Evolutionary conservation across 805 yeast genomes (phyloP), one percentile per base, ranked within the genome.

Genomic region (Yarrowia yakushimensis): DNA sequence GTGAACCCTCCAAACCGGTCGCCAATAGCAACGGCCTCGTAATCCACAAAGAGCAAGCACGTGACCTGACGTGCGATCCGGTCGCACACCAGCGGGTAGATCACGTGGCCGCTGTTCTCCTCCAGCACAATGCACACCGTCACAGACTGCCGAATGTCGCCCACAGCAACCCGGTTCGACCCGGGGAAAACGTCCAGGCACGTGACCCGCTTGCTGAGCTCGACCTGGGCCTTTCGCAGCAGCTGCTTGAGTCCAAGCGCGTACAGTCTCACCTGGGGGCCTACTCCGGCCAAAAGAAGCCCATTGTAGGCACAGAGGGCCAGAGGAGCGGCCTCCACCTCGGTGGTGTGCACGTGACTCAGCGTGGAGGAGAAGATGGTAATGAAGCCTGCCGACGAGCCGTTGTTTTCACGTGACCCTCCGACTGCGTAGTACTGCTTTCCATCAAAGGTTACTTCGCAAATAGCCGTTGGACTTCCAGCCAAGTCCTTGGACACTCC

Each of bases 1-100:
- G 86, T 85, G 0, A 91, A 50, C 67, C 87, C 89, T 0, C 98
- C 97, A 73, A 88, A 90, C 69, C 85, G 86, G 71, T 94, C 98
- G 13, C 97, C 97, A 0, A 89, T 90, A 41, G 87, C 76, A 0
- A 88, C 82, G 0, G 97, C 90, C 63, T 84, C 84, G 65, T 83
- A 81, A 71, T 94, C 98, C 5, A 94, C 73, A 66, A 83, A 74
- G 2, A 78, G 69, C 43, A 87, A 67, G 2, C 84, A 67, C 0
- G 96, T 86, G 3, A 87, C 79, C 69, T 87, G 88, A 31, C 97
- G 76, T 33, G 85, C 78, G 37, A 86, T 74, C 0, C 79, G 72
- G 73, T 94, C 98, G 69, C 85, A 91, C 1, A 84, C 85, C 63
- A 92, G 76, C 1, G 87, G 82, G 8, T 83, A 69, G 68, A 93